Base-by-base conservation (phyloP, 176 grass and related monocot genomes). In the Chloris gayana region DNA sequence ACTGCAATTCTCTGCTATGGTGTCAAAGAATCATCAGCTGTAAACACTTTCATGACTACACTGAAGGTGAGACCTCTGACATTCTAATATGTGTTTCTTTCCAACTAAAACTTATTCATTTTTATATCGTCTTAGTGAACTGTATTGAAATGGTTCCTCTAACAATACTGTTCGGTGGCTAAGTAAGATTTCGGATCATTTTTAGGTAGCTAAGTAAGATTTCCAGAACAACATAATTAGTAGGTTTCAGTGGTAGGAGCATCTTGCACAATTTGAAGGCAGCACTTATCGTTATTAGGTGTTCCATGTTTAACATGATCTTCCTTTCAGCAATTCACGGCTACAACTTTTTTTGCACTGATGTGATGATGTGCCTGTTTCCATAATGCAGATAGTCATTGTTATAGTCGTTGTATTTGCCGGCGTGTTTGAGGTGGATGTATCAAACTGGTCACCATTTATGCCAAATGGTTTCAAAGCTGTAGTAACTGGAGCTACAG, bases 381-480 rank as follows among this genome's bases (percentile, higher is more conserved):
- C 14, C 14, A 8, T 59, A 34, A 84, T 90, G 67, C 82, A 94
- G 94, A 93, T 97, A 70, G 61, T 93, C 34, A 95, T 99, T 65
- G 90, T 99, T 72, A 84, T 99, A 67, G 59, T 95, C 47, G 82
- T 99, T 42, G 86, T 99, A 82, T 76, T 93, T 90, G 82, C 75
- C 56, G 92, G 96, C n/a, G 63, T 84, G 26, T 95, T 99, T 86
- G 90, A 99, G 87, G 88, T 99, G 67, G 96, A 99, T 86, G 86
- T 95, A 79, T 91, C 96, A 68, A 93, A 99, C 58, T 99, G 96
- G 96, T 91, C 96, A 27, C 96, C 92, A 39, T 99, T 99, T 95
- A 90, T 90, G 84, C 90, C 92, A 46, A 93, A 90, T 88, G 96
- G 96, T 77, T 91, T 93, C 81, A 91, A 95, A 88, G 83, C 86